Evolutionary conservation across 1,139 yeast species (phyloP).

Genomic region (Blastobotrys indianensis): DNA sequence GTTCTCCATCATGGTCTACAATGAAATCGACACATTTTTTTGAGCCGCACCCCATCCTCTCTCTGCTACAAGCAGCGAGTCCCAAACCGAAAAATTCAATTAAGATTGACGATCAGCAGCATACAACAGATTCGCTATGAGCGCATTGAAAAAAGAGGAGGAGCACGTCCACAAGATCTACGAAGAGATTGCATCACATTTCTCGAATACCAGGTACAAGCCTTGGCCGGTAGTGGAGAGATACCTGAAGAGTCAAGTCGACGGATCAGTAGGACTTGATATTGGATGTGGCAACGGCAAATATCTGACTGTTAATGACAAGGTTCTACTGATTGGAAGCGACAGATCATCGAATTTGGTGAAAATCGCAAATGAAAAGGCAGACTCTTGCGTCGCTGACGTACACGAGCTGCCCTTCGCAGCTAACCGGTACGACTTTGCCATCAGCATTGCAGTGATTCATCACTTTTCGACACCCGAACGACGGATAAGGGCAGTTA

Average conservation of each 20-base stretch:
- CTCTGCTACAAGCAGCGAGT: background rate
- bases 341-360: conserved; percentile 79
- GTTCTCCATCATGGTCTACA: no score
- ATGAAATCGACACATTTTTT: no score
- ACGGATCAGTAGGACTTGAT: conserved; percentile 48
- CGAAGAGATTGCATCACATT: conserved; percentile 86
- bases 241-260: conserved; percentile 44
- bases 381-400: conserved; percentile 65
- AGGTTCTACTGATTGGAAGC: conserved; percentile 68
- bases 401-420: conserved; percentile 69
- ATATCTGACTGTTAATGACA: conserved; percentile 65
- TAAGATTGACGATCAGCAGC: background rate
- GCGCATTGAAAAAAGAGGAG: conserved; percentile 49
- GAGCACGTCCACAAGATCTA: conserved; percentile 83
- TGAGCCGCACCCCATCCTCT: no score
- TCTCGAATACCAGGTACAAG: conserved; percentile 87
- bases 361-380: conserved; percentile 55
- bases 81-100: conserved; percentile 1
- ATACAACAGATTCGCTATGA: background rate
- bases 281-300: conserved; percentile 97
- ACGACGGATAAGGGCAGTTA: conserved; percentile 69
- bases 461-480: conserved; percentile 89
- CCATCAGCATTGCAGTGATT: conserved; percentile 90
- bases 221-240: conserved; percentile 96
- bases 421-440: conserved; percentile 65